phyloP scores from a whole-genome alignment of 2,329 filamentous ascomycete genomes.

The Trichoderma lentiforme region DNA sequence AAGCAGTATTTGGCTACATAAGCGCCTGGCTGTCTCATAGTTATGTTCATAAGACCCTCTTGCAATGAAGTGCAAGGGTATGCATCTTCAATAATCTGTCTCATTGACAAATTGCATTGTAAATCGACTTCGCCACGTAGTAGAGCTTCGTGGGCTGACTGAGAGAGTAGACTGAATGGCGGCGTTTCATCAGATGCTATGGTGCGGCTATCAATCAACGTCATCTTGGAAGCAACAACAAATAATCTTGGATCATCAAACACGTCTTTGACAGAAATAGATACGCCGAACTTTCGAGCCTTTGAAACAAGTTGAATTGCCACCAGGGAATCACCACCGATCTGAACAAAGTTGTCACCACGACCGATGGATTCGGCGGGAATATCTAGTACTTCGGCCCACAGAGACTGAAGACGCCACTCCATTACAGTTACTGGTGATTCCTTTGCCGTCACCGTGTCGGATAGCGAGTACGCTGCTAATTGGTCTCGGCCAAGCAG shows the following conservation, averaged over 20 bases:
- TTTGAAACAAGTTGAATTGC: slow-evolving; percentile 43
- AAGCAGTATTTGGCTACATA: slow-evolving; percentile 1
- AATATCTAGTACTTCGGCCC: slow-evolving; percentile 31
- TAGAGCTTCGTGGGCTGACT: background rate
- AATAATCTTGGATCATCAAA: background rate
- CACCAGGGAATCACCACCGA: slow-evolving; percentile 42
- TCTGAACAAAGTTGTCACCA: slow-evolving; percentile 16
- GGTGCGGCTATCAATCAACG: background rate
- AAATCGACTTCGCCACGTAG: background rate
- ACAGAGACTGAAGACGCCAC: slow-evolving; percentile 23
- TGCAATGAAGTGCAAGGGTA: slow-evolving; percentile 21
- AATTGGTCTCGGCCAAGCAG: background rate
- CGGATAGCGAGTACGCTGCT: background rate
- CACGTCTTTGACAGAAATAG: background rate
- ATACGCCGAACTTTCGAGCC: slow-evolving; percentile 27
- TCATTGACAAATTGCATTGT: background rate
- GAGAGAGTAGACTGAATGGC: background rate
- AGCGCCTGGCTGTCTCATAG: slow-evolving; percentile 12
- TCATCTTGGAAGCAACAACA: background rate
- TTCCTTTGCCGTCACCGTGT: background rate
- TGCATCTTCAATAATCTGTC: slow-evolving; percentile 12
- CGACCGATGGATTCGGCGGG: slow-evolving; percentile 27
- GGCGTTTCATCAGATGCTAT: background rate
- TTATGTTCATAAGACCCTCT: slow-evolving; percentile 19
- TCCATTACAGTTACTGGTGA: slow-evolving; percentile 19